Percentiles rank a stretch among this genome's conserved stretches.
phyloP scores from a whole-genome alignment of 2,329 filamentous ascomycete species.

The Cercospora zeina region DNA sequence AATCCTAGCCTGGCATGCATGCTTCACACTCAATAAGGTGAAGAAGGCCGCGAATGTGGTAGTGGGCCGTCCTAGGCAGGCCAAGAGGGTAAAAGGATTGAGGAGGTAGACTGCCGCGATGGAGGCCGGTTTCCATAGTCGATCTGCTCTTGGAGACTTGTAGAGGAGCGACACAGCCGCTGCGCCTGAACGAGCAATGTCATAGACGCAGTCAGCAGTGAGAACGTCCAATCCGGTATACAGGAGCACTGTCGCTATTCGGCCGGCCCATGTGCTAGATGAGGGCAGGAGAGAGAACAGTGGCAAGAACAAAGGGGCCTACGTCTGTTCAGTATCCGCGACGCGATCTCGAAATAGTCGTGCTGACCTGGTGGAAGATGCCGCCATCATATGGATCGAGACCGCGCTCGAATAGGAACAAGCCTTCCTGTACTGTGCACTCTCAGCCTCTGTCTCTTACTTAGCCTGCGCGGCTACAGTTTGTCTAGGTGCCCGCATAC shows the following conservation, averaged over 20 bases:
- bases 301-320: constrained; percentile 86
- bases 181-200: constrained; percentile 79
- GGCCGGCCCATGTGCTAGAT: constrained; percentile 53
- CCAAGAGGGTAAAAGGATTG: constrained; percentile 90
- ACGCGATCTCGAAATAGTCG: not conserved
- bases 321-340: constrained; percentile 31
- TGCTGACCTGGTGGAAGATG: constrained; percentile 65
- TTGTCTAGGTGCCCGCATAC: constrained; percentile 54
- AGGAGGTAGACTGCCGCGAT: constrained; percentile 86
- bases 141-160: constrained; percentile 72
- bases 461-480: constrained; percentile 19
- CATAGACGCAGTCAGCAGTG: constrained; percentile 74
- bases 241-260: constrained; percentile 68
- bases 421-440: constrained; percentile 80
- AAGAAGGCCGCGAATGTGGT: constrained; percentile 86
- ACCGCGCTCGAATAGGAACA: constrained; percentile 94
- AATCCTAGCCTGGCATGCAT: constrained; percentile 70
- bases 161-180: constrained; percentile 72
- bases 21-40: constrained; percentile 78
- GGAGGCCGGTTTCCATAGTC: constrained; percentile 71
- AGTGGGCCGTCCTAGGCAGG: constrained; percentile 86
- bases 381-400: constrained; percentile 97
- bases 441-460: constrained; percentile 36
- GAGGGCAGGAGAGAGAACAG: constrained; percentile 86
- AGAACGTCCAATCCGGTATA: constrained; percentile 80